These are phyloP conservation scores for Volvariella surrecta DNA, from an alignment of 1,284 basidiomycete species.

Conservation along the genomic window DNA sequence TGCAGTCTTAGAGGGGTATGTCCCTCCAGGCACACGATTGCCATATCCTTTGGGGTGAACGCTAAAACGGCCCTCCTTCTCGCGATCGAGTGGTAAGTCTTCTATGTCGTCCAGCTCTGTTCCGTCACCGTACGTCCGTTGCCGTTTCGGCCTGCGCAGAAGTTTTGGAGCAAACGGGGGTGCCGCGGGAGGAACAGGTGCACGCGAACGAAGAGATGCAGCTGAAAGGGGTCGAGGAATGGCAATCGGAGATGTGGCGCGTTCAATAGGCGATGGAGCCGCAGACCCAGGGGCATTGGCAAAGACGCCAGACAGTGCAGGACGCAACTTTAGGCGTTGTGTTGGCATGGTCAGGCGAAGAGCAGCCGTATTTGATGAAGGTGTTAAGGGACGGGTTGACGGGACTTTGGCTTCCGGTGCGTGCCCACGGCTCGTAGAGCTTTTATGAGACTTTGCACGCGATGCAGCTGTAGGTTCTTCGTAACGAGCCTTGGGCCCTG, in stretches of 20 bases:
- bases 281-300: conserved; percentile 26
- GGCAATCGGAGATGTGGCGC: conserved; percentile 48
- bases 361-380: conserved; percentile 64
- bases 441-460: conserved; percentile 61
- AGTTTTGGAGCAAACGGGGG: conserved; percentile 51
- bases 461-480: conserved; percentile 73
- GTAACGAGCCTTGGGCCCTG: conserved; percentile 39
- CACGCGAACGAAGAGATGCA: conserved; percentile 25
- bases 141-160: conserved; percentile 66
- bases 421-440: conserved; percentile 50
- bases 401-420: conserved; percentile 54
- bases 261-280: conserved; percentile 23
- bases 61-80: conserved; percentile 66
- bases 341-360: conserved; percentile 84
- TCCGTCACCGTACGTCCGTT: conserved; percentile 80
- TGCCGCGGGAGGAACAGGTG: conserved; percentile 10
- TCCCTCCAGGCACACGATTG: conserved; percentile 50
- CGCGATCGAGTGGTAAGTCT: conserved; percentile 81
- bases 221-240: conserved; percentile 51
- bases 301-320: conserved; percentile 68
- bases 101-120: conserved; percentile 90
- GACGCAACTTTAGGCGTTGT: conserved; percentile 58
- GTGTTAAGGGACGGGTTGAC: conserved; percentile 68
- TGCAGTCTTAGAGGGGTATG: conserved; percentile 28
- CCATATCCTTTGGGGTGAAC: conserved; percentile 60